Percentiles rank a stretch among this genome's conserved stretches.
These are phyloP conservation scores for Pichia exigua DNA, from an alignment of 805 yeast species.

Conservation along the genomic window DNA sequence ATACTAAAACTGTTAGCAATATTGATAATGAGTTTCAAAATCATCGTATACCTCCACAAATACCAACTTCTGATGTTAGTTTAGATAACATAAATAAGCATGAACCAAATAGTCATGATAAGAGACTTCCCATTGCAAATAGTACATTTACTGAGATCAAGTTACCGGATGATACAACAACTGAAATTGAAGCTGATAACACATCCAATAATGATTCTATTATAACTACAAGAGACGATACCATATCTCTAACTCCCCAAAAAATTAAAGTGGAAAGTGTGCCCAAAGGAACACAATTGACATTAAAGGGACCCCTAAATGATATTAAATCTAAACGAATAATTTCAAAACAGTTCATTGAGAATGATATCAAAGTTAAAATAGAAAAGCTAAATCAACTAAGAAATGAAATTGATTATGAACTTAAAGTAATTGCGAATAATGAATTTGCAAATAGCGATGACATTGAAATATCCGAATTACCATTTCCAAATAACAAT, in stretches of 20 bases:
- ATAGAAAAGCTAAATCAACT: not conserved
- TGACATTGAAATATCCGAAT: not conserved
- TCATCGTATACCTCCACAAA: not conserved
- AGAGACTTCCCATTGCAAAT: not conserved
- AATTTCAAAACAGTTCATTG: not conserved
- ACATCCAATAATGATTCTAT: not conserved
- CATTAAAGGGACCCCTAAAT: not conserved
- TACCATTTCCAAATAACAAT: not conserved
- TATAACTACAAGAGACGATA: not conserved
- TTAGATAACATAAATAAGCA: not conserved
- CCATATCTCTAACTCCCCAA: not conserved
- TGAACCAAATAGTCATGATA: not conserved
- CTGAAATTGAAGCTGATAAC: not conserved
- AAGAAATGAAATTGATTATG: conserved; percentile 1
- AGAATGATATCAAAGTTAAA: conserved; percentile 2
- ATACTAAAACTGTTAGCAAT: too few relatives aligned
- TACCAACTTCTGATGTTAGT: not conserved
- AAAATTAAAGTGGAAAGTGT: not conserved
- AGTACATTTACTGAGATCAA: conserved; percentile 1
- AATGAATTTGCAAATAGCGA: not conserved
- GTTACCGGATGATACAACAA: not conserved
- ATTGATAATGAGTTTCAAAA: not conserved
- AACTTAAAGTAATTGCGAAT: not conserved
- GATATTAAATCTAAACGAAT: not conserved
- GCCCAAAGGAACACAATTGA: not conserved